Base-by-base conservation (phyloP, 2,329 filamentous ascomycete genomes). In the Bipolaris victoriae region DNA sequence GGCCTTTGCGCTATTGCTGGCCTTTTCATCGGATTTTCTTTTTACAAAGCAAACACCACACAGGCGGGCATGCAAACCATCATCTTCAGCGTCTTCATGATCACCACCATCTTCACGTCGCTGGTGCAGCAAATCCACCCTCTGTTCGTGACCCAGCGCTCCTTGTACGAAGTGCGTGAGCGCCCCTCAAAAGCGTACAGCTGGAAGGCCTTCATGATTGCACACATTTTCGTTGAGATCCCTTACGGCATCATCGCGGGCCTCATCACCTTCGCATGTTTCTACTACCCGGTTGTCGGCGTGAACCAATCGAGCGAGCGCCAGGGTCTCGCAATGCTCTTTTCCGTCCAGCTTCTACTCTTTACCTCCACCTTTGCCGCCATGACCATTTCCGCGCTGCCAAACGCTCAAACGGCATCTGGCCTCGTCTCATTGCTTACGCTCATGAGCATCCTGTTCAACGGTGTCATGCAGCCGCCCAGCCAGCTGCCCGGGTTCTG, bases 331-430 rank as follows among this genome's bases (percentile, higher is more conserved):
- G 86, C 90, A 62, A 82, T 91, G 37, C 77, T 91, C 5, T 85
- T 88, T 65, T 81, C 83, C 64, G 81, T 88, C 57, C 80, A 87
- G 61, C 87, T 92, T 68, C 82, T 92, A 69, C 79, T 92, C 62
- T 92, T 88, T 74, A 86, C 88, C 47, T 86, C 84, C 13, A 87
- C 89, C 0, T 92, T 92, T 65, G 86, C 89, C 0, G 86, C 90
- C 66, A 87, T 92, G 84, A 84, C 86, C 35, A 90, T 92, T 55
- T 87, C 88, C 1, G 88, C 86, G 1, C 81, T 92, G 37, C 87
- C 87, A 0, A 83, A 89, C 54, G 87, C 88, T 1, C 84, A 90
- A 65, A 90, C 88, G 0, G 90, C 88, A 5, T 84, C 83, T 5
- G 86, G 84, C 45, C 84, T 90, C 60, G 87, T 80, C 0, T 65